These are phyloP conservation scores for Vitis hybrid DNA, from an alignment of 177 flowering plant species.

Conservation along the genomic window DNA sequence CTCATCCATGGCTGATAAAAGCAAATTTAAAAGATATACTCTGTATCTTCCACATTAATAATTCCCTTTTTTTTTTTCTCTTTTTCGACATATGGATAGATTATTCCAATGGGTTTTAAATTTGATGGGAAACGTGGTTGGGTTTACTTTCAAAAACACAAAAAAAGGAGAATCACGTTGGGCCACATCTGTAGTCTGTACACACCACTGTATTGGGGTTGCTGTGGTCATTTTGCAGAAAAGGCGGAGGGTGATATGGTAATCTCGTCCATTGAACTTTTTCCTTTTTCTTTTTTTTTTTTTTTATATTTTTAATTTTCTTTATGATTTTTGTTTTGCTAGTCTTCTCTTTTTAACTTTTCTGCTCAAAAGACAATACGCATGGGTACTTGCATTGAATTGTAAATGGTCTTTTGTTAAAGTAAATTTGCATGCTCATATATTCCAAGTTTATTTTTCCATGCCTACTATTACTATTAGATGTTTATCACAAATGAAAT, in stretches of 20 bases:
- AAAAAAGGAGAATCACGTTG: not conserved
- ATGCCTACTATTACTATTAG: too few species aligned
- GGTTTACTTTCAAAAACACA: not conserved
- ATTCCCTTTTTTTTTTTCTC: not conserved
- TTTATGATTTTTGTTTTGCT: not conserved
- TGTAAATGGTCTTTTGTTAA: too few species aligned
- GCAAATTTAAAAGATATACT: conserved; percentile 3
- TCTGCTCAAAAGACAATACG: not conserved
- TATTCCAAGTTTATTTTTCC: too few species aligned
- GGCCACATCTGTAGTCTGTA: not conserved
- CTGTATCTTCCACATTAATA: conserved; percentile 7
- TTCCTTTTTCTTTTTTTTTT: not conserved
- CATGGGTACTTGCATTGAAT: not conserved
- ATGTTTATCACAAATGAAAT: too few species aligned
- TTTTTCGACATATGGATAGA: too few species aligned
- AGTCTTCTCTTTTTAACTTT: not conserved
- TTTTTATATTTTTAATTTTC: not conserved
- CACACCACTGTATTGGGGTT: too few species aligned
- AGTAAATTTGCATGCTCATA: too few species aligned
- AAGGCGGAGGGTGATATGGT: not conserved
- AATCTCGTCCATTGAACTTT: not conserved
- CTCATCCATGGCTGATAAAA: not conserved
- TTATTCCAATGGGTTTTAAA: not conserved
- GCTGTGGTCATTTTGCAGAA: too few species aligned
- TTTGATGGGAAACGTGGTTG: not conserved